Evolutionary conservation across 768 basidiomycete species (phyloP), one percentile per base, ranked within the genome.

Genomic region (Dacryopinax spathularia): DNA sequence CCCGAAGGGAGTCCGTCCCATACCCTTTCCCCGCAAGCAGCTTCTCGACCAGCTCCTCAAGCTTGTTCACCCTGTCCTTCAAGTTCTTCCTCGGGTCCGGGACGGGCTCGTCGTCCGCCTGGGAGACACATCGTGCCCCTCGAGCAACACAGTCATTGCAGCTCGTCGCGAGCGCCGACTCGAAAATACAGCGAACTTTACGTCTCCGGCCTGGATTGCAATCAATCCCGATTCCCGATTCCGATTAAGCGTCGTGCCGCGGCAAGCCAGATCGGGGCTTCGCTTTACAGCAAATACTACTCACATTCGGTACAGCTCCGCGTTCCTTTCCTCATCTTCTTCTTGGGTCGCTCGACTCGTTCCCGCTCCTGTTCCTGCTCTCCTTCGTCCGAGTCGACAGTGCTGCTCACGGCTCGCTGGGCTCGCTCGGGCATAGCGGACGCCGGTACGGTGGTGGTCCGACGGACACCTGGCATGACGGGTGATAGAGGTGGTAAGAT

Each of bases 221-320:
- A 22, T 41, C 39, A 22, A 18, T 22, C 39, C 18, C 18, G 18
- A 22, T 22, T 22, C 18, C 39, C 39, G 39, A 22, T 18, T 41
- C 22, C 7, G 39, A 18, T 15, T 22, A 41, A 18, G 6, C 22
- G 39, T 5, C 22, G 18, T 22, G 18, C 18, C 18, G 7, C 18
- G 18, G 10, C 35, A 18, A 9, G 35, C 35, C 9, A 18, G 39
- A 6, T 18, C 18, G 22, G 16, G 22, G 22, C n/a, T n/a, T n/a
- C n/a, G n/a, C n/a, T n/a, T n/a, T n/a, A 22, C 22, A n/a, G n/a
- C n/a, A 41, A 22, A 41, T 6, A 22, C n/a, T 29, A 56, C 48
- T 56, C 48, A 56, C 48, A 56, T 29, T 56, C 48, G 48, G 48
- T 29, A 56, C 48, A 56, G 18, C 48, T 56, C 25, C 31, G 48